Evolutionary conservation across 2,329 filamentous ascomycete genomes (phyloP).

Genomic region (Aspergillus fructus): DNA sequence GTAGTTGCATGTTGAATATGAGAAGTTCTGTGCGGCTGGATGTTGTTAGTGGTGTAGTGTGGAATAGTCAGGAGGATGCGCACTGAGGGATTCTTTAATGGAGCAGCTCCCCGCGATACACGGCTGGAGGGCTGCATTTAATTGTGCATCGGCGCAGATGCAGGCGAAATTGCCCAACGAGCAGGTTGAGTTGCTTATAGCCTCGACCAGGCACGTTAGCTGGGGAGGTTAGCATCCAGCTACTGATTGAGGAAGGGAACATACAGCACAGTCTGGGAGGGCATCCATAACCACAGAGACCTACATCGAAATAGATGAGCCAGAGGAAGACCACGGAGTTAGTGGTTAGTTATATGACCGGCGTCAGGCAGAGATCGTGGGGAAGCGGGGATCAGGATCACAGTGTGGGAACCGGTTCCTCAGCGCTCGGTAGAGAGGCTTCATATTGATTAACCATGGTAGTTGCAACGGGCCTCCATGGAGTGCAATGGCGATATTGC

Average conservation of each 20-base stretch:
- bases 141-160: background rate
- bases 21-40: slow-evolving; percentile 1
- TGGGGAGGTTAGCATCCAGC: background rate
- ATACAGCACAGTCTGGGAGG: background rate
- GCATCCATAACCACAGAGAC: background rate
- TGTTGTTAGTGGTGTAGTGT: background rate
- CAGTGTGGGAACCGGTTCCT: too few species aligned
- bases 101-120: background rate
- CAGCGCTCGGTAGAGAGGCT: too few species aligned
- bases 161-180: background rate
- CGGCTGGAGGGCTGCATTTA: background rate
- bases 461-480: too few species aligned
- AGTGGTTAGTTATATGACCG: background rate
- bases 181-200: slow-evolving; percentile 1
- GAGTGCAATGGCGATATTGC: too few species aligned
- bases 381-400: too few species aligned
- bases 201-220: background rate
- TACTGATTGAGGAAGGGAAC: background rate
- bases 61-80: background rate
- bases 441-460: too few species aligned
- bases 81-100: slow-evolving; percentile 1
- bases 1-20: slow-evolving; percentile 3
- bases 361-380: background rate
- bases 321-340: background rate
- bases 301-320: background rate